phyloP scores from a whole-genome alignment of 1,139 yeast genomes.

The Zygotorulaspora mrakii region DNA sequence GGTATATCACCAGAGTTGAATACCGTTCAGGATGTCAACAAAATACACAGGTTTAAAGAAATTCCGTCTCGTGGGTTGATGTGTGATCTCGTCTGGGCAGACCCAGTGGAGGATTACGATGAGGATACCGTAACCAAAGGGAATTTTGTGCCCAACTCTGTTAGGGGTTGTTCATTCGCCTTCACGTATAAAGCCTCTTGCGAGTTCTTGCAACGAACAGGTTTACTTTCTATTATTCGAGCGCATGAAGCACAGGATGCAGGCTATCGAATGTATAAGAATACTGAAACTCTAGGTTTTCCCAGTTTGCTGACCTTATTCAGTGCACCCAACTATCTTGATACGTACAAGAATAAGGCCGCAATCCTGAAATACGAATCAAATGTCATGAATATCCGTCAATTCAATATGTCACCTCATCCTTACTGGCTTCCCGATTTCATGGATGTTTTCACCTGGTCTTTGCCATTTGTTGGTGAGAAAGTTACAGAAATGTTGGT shows the following conservation, averaged over 20 bases:
- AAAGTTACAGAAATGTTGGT: conserved; percentile 91
- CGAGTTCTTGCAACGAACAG: conserved; percentile 73
- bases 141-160: conserved; percentile 62
- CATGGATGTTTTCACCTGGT: conserved; percentile 98
- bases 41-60: conserved; percentile 77
- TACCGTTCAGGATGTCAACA: conserved; percentile 64
- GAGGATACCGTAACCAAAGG: conserved; percentile 47
- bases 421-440: conserved; percentile 97
- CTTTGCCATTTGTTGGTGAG: conserved; percentile 97
- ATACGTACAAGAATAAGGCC: conserved; percentile 90
- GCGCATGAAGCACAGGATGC: conserved; percentile 99
- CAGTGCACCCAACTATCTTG: conserved; percentile 94
- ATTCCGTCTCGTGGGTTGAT: conserved; percentile 92
- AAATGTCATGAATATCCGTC: conserved; percentile 92
- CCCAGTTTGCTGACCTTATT: conserved; percentile 90
- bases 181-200: conserved; percentile 84
- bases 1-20: conserved; percentile 88
- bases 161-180: conserved; percentile 91
- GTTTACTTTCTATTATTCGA: conserved; percentile 75
- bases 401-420: conserved; percentile 88
- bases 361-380: conserved; percentile 89
- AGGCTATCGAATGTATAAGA: conserved; percentile 90
- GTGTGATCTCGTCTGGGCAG: conserved; percentile 97
- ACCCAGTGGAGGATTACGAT: conserved; percentile 88
- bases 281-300: conserved; percentile 84